Evolutionary conservation across 768 basidiomycete genomes (phyloP).

Genomic region (Fomitopsis serialis): DNA sequence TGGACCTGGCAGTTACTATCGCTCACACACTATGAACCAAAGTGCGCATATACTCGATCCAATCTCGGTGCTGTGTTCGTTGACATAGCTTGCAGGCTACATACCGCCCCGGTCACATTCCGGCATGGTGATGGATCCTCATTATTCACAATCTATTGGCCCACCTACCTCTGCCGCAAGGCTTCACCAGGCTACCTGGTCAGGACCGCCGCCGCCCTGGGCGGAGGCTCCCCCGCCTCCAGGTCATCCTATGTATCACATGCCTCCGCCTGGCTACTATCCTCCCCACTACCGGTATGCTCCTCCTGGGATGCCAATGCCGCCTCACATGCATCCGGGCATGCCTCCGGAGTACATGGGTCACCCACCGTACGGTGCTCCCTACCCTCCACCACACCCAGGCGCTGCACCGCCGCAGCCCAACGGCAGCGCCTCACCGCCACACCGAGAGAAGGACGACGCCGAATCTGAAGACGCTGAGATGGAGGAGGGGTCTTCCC

Average conservation of each 20-base stretch:
- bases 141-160: conserved; percentile 33
- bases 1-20: conserved; percentile 51
- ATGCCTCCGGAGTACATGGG: conserved; percentile 13
- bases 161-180: conserved; percentile 53
- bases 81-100: conserved; percentile 29
- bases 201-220: conserved; percentile 22
- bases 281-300: conserved; percentile 45
- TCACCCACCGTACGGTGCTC: conserved; percentile 16
- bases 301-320: conserved; percentile 17
- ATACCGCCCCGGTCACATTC: conserved; percentile 29
- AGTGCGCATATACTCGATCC: conserved; percentile 24
- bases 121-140: conserved; percentile 37
- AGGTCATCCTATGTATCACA: conserved; percentile 20
- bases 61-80: not conserved
- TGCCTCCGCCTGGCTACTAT: conserved; percentile 30
- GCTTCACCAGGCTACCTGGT: conserved; percentile 25
- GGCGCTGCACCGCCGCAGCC: not conserved
- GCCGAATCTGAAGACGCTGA: conserved; percentile 1
- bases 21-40: conserved; percentile 51
- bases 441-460: conserved; percentile 2
- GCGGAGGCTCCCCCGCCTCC: conserved; percentile 26
- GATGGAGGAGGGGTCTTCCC: conserved; percentile 4
- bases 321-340: conserved; percentile 21
- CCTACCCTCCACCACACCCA: conserved; percentile 5
- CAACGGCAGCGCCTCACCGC: conserved; percentile 8